Base-by-base conservation (phyloP, 805 yeast species). In the Sungouiella blattae region DNA sequence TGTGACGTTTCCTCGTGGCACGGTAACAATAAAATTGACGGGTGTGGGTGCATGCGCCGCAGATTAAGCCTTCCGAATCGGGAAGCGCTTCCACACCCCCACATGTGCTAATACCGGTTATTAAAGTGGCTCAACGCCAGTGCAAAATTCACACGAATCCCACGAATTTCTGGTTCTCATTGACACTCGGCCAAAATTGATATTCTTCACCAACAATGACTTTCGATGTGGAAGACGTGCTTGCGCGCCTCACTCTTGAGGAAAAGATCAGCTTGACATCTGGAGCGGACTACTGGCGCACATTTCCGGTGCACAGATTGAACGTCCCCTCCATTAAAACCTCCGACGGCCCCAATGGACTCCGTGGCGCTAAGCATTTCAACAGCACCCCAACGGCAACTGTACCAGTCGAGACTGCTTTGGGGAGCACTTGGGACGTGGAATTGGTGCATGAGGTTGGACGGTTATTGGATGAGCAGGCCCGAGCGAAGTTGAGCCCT, bases 231-330 rank as follows among this genome's bases (percentile, higher is more conserved):
- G 57, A 53, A 28, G 20, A 34, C 13, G 28, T 35, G 5, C 38
- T 54, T 13, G 26, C 39, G 12, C 40, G 50, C 36, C 38, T 59
- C 15, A 47, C 57, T 14, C 27, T 46, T 3, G 46, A 43, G 11
- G 58, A 55, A 27, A 55, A 53, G 29, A 40, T 52, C 26, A 26
- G 41, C 2, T 50, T 67, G 12, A 28, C 57, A 15, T 49, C 68
- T 15, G 73, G 77, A 29, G 46, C 49, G 29, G 77, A 72, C 47
- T 60, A 60, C 51, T 73, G 77, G 77, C 76, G 70, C 50, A 72
- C 77, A 2, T 45, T 35, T 31, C 50, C 68, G 0, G 54, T 72
- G 13, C 52, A 44, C 13, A 37, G 67, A 21, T 46, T 70, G 13
- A 60, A 57, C 15, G 49, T 75, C 26, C 78, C 77, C 4, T 54